Evolutionary conservation across 352 stramenopile species (phyloP).

Genomic region (Sclerospora graminicola): DNA sequence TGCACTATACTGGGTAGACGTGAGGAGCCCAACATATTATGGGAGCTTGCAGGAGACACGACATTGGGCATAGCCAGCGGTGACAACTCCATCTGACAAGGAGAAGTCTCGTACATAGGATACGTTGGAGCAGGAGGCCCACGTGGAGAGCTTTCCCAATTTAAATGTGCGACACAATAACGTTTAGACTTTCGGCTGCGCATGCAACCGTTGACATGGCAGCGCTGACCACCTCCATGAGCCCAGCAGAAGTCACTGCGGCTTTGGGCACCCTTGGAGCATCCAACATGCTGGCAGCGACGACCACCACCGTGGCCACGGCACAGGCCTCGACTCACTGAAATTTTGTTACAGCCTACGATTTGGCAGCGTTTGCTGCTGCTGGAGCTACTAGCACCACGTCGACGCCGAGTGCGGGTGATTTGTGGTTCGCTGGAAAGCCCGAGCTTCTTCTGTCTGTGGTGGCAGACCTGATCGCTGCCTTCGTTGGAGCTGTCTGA

Average conservation of each 20-base stretch:
- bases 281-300: conserved; percentile 37
- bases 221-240: conserved; percentile 54
- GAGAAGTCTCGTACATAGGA: conserved; percentile 8
- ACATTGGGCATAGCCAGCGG: conserved; percentile 21
- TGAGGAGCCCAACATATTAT: conserved; percentile 3
- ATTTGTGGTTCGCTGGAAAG: no score
- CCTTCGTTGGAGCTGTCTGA: conserved; percentile 21
- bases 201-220: conserved; percentile 45
- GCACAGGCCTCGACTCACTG: conserved; percentile 46
- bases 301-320: conserved; percentile 48
- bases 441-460: conserved; percentile 1
- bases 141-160: conserved; percentile 20
- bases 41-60: conserved; percentile 4
- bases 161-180: conserved; percentile 49
- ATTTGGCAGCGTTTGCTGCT: no score
- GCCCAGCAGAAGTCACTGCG: conserved; percentile 53
- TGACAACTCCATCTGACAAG: conserved; percentile 11
- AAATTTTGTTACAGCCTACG: no score
- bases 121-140: conserved; percentile 1
- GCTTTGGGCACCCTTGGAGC: conserved; percentile 44
- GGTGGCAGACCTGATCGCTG: conserved; percentile 12
- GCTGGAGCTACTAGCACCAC: no score
- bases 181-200: conserved; percentile 51
- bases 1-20: conserved; percentile 38
- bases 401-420: no score